A percentile compares a stretch with the other conserved stretches of the same genome.
Conservation (phyloP, 768 basidiomycete species). For the Kwoniella dejecticola region DNA sequence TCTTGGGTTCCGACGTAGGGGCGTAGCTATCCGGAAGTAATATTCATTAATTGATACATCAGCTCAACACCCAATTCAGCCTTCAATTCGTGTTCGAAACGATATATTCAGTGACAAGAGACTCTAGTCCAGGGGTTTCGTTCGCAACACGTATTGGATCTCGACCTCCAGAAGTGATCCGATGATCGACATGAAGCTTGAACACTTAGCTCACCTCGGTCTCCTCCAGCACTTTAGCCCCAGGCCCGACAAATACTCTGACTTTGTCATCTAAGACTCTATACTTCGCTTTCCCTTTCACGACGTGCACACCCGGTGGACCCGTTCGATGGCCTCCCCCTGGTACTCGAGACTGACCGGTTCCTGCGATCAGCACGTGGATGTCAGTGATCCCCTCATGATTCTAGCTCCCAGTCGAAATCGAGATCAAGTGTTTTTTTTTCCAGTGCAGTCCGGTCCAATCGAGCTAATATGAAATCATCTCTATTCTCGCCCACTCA, state of each 20-base stretch:
- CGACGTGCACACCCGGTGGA: conserved; percentile 81
- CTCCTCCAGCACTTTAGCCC: conserved; percentile 40
- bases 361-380: conserved; percentile 61
- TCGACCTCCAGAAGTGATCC: neutral
- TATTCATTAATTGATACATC: conserved; percentile 1
- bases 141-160: too few relatives aligned
- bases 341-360: conserved; percentile 76
- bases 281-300: conserved; percentile 73
- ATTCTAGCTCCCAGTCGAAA: too few relatives aligned
- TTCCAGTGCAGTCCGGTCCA: too few relatives aligned
- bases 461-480: too few relatives aligned
- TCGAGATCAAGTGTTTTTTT: too few relatives aligned
- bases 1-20: conserved; percentile 40
- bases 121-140: too few relatives aligned
- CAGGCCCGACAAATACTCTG: conserved; percentile 76
- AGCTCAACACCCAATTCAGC: too few relatives aligned
- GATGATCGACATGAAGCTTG: neutral
- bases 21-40: conserved; percentile 30
- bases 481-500: conserved; percentile 44
- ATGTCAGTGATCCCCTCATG: neutral
- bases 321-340: conserved; percentile 79
- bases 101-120: too few relatives aligned
- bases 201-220: conserved; percentile 45
- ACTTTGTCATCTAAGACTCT: conserved; percentile 79
- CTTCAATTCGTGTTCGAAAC: too few relatives aligned